phyloP scores from a whole-genome alignment of 2,329 filamentous ascomycete genomes.

The Ophiostoma ips region DNA sequence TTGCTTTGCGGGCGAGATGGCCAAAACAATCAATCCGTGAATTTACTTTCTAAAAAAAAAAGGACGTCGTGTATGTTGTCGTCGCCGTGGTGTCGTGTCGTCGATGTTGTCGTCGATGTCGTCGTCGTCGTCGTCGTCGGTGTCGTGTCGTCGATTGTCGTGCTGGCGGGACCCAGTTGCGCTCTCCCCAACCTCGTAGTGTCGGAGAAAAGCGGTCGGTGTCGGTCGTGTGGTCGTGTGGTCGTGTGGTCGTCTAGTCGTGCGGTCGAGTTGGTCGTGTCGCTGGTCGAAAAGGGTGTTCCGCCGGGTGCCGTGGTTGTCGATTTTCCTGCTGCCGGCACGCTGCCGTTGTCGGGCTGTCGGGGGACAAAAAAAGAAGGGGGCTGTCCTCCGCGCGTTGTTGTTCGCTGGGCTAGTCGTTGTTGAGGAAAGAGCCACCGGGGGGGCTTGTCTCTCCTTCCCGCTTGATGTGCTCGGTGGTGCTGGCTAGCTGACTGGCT shows the following conservation, averaged over 20 bases:
- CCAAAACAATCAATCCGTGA: too few species aligned
- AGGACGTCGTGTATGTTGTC: neutral
- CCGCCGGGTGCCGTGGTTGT: neutral
- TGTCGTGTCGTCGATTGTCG: neutral
- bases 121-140: conserved; percentile 1
- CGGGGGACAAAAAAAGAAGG: conserved; percentile 1
- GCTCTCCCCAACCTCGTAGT: neutral
- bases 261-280: neutral
- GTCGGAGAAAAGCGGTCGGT: conserved; percentile 1
- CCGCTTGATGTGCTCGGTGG: conserved; percentile 1
- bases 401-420: conserved; percentile 4
- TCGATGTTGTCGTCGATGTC: neutral
- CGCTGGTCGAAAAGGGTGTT: neutral
- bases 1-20: neutral
- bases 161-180: neutral
- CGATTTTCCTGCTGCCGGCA: neutral
- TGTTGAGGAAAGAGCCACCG: conserved; percentile 5
- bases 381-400: neutral
- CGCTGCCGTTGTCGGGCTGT: conserved; percentile 3
- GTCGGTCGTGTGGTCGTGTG: conserved; percentile 1
- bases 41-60: too few species aligned
- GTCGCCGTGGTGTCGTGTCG: neutral
- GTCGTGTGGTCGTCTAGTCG: too few species aligned
- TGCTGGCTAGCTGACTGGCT: too few species aligned
- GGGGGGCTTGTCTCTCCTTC: neutral